Percentiles rank a stretch among this genome's conserved stretches.
Conservation (phyloP, 208 protist genomes). For the Tritrichomonas foetus region DNA sequence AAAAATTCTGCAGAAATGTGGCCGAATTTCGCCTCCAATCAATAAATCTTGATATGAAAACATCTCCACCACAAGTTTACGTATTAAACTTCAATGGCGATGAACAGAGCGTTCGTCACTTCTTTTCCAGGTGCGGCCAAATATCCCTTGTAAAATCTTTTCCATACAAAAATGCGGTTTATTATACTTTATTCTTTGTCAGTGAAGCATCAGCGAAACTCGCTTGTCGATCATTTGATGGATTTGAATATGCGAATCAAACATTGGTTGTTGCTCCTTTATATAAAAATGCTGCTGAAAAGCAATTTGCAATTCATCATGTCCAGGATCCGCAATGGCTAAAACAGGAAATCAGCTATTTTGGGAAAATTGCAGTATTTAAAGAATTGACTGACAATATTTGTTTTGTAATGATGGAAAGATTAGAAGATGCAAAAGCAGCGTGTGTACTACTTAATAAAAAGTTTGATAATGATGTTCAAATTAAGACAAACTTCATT, state of each 20-base stretch:
- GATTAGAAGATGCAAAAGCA: not conserved
- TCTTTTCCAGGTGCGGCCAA: not conserved
- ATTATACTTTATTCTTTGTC: not conserved
- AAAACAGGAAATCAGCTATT: not conserved
- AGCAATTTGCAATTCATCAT: not conserved
- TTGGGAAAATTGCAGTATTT: not conserved
- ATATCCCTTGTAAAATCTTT: not conserved
- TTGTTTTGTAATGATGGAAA: not conserved
- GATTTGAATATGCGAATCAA: not conserved
- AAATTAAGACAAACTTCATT: not conserved
- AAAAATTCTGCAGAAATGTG: not conserved
- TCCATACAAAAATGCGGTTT: not conserved
- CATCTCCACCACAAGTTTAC: not conserved
- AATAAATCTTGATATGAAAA: not conserved
- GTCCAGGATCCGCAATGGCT: not conserved
- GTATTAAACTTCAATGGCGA: not conserved
- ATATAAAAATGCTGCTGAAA: not conserved
- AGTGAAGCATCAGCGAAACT: not conserved
- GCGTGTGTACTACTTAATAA: not conserved
- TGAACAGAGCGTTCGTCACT: not conserved
- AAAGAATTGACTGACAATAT: not conserved
- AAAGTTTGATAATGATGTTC: not conserved
- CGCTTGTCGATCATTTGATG: not conserved
- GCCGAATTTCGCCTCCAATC: not conserved
- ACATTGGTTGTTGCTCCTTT: not conserved